phyloP scores from a whole-genome alignment of 495 filamentous ascomycete genomes.

The Bacidia rubella region DNA sequence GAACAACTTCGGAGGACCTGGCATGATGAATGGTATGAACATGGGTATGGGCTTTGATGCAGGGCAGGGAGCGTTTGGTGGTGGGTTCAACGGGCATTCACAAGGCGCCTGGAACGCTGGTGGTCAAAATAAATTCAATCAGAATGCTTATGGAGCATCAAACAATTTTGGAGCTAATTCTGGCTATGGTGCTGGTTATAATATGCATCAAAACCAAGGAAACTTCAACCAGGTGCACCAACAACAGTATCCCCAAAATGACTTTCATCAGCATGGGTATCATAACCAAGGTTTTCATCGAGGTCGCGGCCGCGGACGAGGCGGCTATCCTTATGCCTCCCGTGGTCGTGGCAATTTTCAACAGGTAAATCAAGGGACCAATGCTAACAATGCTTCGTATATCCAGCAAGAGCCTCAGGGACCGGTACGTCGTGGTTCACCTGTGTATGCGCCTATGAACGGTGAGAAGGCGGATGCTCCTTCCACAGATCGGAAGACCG shows the following conservation, averaged over 20 bases:
- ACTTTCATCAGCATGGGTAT: slow-evolving; percentile 49
- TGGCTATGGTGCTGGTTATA: slow-evolving; percentile 57
- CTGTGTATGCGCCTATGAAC: slow-evolving; percentile 8
- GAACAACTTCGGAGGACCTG: slow-evolving; percentile 63
- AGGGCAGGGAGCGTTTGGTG: slow-evolving; percentile 48
- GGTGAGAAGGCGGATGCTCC: slow-evolving; percentile 15
- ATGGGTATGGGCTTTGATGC: slow-evolving; percentile 75
- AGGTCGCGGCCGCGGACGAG: slow-evolving; percentile 54
- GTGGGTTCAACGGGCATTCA: slow-evolving; percentile 45
- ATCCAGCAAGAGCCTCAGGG: slow-evolving; percentile 26
- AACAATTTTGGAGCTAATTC: slow-evolving; percentile 72
- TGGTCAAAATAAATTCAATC: slow-evolving; percentile 47
- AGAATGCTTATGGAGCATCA: slow-evolving; percentile 52
- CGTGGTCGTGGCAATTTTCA: slow-evolving; percentile 36
- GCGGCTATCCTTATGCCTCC: slow-evolving; percentile 38
- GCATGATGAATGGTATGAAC: slow-evolving; percentile 88
- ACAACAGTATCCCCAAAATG: slow-evolving; percentile 31
- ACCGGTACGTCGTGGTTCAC: slow-evolving; percentile 11
- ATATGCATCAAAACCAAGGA: slow-evolving; percentile 46
- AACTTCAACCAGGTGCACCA: slow-evolving; percentile 42
- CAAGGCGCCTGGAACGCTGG: slow-evolving; percentile 58
- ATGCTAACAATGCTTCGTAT: slow-evolving; percentile 28
- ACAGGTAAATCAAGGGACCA: slow-evolving; percentile 20
- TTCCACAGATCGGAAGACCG: slow-evolving; percentile 13
- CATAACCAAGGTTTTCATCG: slow-evolving; percentile 38